phyloP scores from a whole-genome alignment of 2,329 filamentous ascomycete species.

The Trichoderma atroviride region DNA sequence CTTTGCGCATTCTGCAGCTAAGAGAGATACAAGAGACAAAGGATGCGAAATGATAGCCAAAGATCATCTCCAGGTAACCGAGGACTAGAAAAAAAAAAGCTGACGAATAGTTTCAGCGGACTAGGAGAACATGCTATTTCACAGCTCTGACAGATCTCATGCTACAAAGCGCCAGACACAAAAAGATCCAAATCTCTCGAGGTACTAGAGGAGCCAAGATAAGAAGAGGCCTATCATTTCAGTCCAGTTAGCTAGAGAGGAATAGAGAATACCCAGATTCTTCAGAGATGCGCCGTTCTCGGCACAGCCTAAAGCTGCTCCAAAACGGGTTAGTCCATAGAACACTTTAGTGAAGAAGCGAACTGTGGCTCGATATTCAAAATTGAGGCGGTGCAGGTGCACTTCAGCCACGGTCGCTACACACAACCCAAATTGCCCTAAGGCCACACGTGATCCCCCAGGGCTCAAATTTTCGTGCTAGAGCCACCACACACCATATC shows the following conservation, averaged over 20 bases:
- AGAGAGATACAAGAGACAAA: not conserved
- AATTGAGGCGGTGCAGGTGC: constrained; percentile 17
- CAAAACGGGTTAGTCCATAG: constrained; percentile 17
- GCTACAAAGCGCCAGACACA: not conserved
- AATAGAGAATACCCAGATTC: not conserved
- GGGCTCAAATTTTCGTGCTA: constrained; percentile 43
- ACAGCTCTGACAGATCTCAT: not conserved
- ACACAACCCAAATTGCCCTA: constrained; percentile 36
- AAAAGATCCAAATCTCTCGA: not conserved
- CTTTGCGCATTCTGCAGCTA: not conserved
- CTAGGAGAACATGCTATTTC: not conserved
- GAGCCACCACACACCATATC: constrained; percentile 41
- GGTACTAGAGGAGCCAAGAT: not conserved
- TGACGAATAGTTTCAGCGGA: not conserved
- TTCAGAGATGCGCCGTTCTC: not conserved
- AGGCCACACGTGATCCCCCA: constrained; percentile 40
- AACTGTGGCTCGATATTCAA: constrained; percentile 7
- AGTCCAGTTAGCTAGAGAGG: not conserved
- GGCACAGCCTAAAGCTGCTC: not conserved
- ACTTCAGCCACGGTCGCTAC: constrained; percentile 16
- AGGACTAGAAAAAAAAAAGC: not conserved
- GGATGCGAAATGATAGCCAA: not conserved
- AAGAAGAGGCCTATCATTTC: not conserved
- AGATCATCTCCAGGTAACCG: not conserved
- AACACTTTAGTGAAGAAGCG: not conserved